A percentile compares a stretch with the other conserved stretches of the same genome.
phyloP scores from a whole-genome alignment of 805 yeast genomes.

The Candida coquimbonensis region DNA sequence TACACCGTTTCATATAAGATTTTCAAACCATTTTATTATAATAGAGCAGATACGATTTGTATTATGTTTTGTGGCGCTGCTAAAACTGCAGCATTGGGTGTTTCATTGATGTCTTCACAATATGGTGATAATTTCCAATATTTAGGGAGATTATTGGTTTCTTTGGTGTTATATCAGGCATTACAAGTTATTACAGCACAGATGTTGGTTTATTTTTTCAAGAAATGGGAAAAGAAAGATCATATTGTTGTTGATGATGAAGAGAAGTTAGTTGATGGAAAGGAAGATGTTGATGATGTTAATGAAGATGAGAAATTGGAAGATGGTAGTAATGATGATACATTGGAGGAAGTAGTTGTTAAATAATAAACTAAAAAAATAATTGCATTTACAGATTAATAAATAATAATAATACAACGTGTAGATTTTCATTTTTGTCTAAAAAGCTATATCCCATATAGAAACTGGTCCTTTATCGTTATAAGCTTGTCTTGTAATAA shows the following conservation, averaged over 20 bases:
- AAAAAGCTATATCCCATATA: constrained; percentile 58
- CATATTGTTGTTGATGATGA: constrained; percentile 12
- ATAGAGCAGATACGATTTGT: constrained; percentile 65
- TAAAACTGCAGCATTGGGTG: constrained; percentile 89
- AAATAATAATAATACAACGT: background rate
- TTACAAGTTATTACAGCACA: constrained; percentile 84
- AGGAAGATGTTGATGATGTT: constrained; percentile 7
- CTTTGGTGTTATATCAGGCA: constrained; percentile 79
- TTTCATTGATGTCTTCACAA: constrained; percentile 72
- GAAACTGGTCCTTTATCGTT: constrained; percentile 76
- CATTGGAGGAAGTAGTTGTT: background rate
- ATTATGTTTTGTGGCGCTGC: constrained; percentile 89
- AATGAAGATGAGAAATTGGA: constrained; percentile 1
- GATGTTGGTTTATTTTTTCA: constrained; percentile 56
- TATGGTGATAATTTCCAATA: constrained; percentile 57
- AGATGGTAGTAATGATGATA: constrained; percentile 3
- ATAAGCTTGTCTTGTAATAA: constrained; percentile 62
- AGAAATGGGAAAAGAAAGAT: constrained; percentile 47
- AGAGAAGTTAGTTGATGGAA: constrained; percentile 6
- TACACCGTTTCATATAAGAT: constrained; percentile 36
- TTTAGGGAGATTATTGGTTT: constrained; percentile 69
- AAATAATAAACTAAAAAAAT: background rate
- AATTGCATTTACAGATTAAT: background rate
- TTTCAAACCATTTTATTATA: constrained; percentile 61
- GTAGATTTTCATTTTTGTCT: background rate